Evolutionary conservation across 148 eudicot species (phyloP), one percentile per base, ranked within the genome.

Genomic region (Chenopodium berlandieri): DNA sequence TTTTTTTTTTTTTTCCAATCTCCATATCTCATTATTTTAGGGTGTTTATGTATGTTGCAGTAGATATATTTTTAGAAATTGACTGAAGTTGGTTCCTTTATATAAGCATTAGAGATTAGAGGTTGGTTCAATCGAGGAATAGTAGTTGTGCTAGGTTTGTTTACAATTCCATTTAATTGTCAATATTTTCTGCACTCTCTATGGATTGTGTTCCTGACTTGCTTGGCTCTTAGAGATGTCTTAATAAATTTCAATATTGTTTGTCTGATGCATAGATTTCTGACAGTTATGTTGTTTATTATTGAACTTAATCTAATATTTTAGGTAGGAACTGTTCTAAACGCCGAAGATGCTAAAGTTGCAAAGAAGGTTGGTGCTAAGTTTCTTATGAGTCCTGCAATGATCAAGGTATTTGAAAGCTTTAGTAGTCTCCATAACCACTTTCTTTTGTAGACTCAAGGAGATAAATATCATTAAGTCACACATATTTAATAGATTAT

Each of bases 321-420:
- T 80, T 85, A 93, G 97, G 97, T 91, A 48, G 98, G 98, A 68
- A 95, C 97, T 31, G 89, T 95, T 81, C 84, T 95, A 80, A 84
- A 86, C 78, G 73, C 82, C 16, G 74, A 84, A 87, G 97, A 91
- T 86, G 98, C 98, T 32, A 86, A 85, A 78, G 79, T 71, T 71
- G 97, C 98, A 37, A 70, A 90, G 64, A 88, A 86, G 27, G 86
- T 83, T 22, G 98, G 97, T 83, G 98, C 93, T 47, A 89, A 90
- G 83, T 94, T 94, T 81, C 91, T 94, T 8, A 89, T 94, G 97
- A 93, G 98, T 85, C 98, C 98, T 81, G 98, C 92, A 82, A 83
- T 89, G 82, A 87, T 94, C 75, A 86, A 81, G 89, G 98, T 91
- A 84, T 37, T 71, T 30, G 6, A 73, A 22, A 83, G 25, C 71